These are phyloP conservation scores for Verticillium nubilum DNA, from an alignment of 2,329 filamentous ascomycete genomes.

Conservation along the genomic window DNA sequence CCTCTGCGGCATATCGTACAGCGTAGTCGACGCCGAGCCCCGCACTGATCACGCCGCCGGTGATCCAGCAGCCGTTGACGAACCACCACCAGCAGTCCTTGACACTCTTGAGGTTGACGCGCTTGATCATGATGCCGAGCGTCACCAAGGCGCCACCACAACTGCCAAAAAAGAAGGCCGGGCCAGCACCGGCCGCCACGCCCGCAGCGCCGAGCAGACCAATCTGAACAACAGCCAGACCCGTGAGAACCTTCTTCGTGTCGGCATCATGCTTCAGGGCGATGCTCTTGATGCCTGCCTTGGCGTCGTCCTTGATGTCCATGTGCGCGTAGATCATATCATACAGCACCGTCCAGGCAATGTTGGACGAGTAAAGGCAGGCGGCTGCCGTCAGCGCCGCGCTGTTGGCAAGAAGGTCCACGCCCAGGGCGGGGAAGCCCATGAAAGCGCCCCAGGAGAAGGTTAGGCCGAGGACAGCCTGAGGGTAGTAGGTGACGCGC, in stretches of 20 bases:
- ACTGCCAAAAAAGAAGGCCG: conserved; percentile 62
- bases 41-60: conserved; percentile 55
- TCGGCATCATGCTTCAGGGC: conserved; percentile 72
- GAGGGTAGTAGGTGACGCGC: conserved; percentile 81
- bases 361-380: conserved; percentile 69
- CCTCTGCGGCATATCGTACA: conserved; percentile 35
- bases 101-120: conserved; percentile 59
- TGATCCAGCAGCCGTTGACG: conserved; percentile 64
- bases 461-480: conserved; percentile 74
- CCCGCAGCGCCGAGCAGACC: conserved; percentile 66
- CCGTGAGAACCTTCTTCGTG: conserved; percentile 70
- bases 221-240: conserved; percentile 64
- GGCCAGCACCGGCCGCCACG: conserved; percentile 58
- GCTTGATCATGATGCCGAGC: conserved; percentile 61
- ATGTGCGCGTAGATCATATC: conserved; percentile 94
- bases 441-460: conserved; percentile 89
- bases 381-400: conserved; percentile 60
- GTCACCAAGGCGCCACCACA: conserved; percentile 59
- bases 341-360: conserved; percentile 83
- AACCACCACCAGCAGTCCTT: conserved; percentile 76
- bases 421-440: conserved; percentile 77
- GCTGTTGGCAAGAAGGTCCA: conserved; percentile 63
- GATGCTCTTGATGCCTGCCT: conserved; percentile 85
- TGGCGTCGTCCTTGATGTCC: conserved; percentile 80
- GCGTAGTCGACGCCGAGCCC: conserved; percentile 57